Conservation (phyloP, 1,139 yeast genomes). For the Entelexis sorbosivorans region DNA sequence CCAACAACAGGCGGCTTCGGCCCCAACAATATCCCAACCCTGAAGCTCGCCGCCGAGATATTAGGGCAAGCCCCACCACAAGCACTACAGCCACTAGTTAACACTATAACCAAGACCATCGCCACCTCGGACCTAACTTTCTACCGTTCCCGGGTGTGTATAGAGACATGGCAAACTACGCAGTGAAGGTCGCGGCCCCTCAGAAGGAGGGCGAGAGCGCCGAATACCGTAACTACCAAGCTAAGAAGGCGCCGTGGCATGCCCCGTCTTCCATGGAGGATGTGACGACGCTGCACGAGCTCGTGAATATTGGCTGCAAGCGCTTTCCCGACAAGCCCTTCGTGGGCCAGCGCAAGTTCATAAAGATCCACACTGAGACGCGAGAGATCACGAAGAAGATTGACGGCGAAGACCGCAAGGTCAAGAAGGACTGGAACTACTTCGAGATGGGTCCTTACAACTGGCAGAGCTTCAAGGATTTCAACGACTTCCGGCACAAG, state of each 20-base stretch:
- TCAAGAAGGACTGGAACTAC: conserved; percentile 78
- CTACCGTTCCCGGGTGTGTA: background rate
- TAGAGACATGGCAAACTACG: conserved; percentile 15
- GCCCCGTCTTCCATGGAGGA: conserved; percentile 30
- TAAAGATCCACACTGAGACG: conserved; percentile 63
- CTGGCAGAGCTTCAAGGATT: conserved; percentile 51
- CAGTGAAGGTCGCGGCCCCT: conserved; percentile 22
- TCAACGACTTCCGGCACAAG: conserved; percentile 40
- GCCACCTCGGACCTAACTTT: background rate
- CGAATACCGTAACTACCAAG: conserved; percentile 65
- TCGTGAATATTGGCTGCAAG: conserved; percentile 50
- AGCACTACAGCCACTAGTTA: background rate
- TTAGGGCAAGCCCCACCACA: conserved; percentile 3
- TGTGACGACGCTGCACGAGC: conserved; percentile 56
- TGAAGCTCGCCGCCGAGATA: conserved; percentile 6
- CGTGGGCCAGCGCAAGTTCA: conserved; percentile 71
- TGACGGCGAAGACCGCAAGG: conserved; percentile 60
- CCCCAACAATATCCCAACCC: conserved; percentile 7
- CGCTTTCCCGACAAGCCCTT: conserved; percentile 46
- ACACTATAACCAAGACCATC: background rate
- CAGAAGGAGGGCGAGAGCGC: conserved; percentile 83
- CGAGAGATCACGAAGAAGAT: conserved; percentile 65
- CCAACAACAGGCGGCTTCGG: background rate
- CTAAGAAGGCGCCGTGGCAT: conserved; percentile 40
- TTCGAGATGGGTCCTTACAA: conserved; percentile 69